Evolutionary conservation across 2,329 filamentous ascomycete species (phyloP).

Genomic region (Cytospora leucostoma): DNA sequence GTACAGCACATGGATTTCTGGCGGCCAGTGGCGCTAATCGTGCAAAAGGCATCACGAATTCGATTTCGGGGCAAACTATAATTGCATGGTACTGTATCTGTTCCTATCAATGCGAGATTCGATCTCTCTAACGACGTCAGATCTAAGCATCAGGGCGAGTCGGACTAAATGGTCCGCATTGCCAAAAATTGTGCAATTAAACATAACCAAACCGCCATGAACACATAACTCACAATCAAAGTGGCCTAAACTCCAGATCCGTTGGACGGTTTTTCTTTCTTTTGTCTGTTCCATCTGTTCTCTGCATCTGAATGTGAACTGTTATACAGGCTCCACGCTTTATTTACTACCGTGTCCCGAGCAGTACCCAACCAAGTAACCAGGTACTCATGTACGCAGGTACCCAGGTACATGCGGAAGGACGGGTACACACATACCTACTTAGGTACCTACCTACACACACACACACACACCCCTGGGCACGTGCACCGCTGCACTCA

Average conservation of each 20-base stretch:
- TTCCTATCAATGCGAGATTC: constrained; percentile 1
- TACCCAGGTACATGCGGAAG: background rate
- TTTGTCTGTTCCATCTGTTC: background rate
- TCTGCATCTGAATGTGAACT: background rate
- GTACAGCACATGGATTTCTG: background rate
- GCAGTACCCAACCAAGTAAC: no score
- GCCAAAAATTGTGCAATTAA: background rate
- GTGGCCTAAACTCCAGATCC: no score
- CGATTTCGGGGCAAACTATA: background rate
- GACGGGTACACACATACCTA: background rate
- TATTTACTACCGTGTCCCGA: background rate
- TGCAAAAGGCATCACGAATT: background rate
- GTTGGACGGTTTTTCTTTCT: no score
- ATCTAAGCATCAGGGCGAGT: constrained; percentile 6
- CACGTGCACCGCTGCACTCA: background rate
- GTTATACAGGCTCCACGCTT: background rate
- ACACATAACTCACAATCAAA: background rate
- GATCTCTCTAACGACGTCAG: constrained; percentile 17
- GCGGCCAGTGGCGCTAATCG: background rate
- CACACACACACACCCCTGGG: background rate
- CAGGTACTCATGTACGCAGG: background rate
- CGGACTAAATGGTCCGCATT: background rate
- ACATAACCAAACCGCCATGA: background rate
- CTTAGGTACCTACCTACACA: background rate
- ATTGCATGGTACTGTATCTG: background rate